Percentiles rank a stretch among this genome's conserved stretches.
Evolutionary conservation across 2,329 filamentous ascomycete species (phyloP).

Genomic region (Metarhizium sp.): DNA sequence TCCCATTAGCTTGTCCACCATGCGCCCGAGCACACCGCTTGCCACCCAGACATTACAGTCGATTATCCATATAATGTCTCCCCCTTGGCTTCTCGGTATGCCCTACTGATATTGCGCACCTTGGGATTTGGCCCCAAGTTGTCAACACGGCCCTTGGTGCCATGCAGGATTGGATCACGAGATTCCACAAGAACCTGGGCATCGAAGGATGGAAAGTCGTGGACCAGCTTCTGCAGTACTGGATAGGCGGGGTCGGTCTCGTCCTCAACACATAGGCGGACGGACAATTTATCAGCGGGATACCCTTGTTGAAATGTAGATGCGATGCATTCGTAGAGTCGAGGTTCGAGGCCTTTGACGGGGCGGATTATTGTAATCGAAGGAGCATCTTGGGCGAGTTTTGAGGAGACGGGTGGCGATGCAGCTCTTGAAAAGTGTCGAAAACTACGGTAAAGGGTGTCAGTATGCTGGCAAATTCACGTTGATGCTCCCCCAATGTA

Average conservation of each 20-base stretch:
- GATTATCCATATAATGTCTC: conserved; percentile 86
- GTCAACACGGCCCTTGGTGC: conserved; percentile 35
- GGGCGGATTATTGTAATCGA: conserved; percentile 88
- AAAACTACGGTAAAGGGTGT: conserved; percentile 27
- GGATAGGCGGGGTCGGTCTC: conserved; percentile 68
- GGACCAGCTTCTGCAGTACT: conserved; percentile 59
- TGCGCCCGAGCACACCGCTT: conserved; percentile 67
- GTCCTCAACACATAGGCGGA: conserved; percentile 74
- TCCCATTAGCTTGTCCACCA: conserved; percentile 82
- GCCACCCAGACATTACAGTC: conserved; percentile 96
- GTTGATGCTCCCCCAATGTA: neutral
- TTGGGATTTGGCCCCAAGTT: conserved; percentile 93
- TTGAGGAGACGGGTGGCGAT: conserved; percentile 39
- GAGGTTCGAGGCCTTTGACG: conserved; percentile 83
- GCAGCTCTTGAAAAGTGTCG: conserved; percentile 42
- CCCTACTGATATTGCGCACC: conserved; percentile 90
- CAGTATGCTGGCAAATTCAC: neutral
- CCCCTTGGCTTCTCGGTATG: conserved; percentile 74
- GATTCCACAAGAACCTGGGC: conserved; percentile 69
- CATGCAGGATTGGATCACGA: conserved; percentile 63
- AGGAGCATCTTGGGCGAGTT: conserved; percentile 48
- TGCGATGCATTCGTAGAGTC: conserved; percentile 85
- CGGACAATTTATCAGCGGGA: conserved; percentile 62
- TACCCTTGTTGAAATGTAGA: conserved; percentile 80
- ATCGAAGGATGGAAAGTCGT: conserved; percentile 64